Conservation (phyloP, 1,139 yeast species). For the Debaryomyces psychrophilus region DNA sequence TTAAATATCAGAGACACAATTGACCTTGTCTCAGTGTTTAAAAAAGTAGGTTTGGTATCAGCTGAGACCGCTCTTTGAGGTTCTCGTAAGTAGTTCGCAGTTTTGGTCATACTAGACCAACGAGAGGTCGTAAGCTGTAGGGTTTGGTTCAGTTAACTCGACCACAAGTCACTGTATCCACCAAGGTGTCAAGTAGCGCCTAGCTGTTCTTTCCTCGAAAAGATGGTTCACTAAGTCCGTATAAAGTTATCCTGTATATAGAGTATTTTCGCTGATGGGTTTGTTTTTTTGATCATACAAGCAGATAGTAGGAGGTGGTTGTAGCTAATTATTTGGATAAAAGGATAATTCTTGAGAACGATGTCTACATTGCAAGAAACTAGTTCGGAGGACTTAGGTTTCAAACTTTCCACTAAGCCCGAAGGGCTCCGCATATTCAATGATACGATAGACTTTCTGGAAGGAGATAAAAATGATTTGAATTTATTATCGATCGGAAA, state of each 20-base stretch:
- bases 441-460: constrained; percentile 29
- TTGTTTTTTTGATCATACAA: constrained; percentile 1
- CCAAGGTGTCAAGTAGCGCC: no score
- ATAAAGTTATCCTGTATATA: constrained; percentile 3
- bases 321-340: neutral
- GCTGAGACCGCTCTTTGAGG: no score
- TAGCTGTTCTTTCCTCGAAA: neutral
- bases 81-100: no score
- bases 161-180: no score
- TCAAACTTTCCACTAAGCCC: constrained; percentile 30
- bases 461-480: constrained; percentile 21
- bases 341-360: neutral
- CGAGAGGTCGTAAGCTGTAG: no score
- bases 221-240: no score
- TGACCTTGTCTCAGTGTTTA: no score
- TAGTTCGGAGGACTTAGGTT: constrained; percentile 45
- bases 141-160: no score
- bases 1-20: no score
- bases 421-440: constrained; percentile 34
- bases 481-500: constrained; percentile 36
- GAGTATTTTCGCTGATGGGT: neutral
- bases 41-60: no score
- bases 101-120: no score
- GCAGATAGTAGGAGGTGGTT: neutral
- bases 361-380: constrained; percentile 27